These are phyloP conservation scores for Hypoxylon perforatum DNA, from an alignment of 495 filamentous ascomycete species.

Conservation along the genomic window DNA sequence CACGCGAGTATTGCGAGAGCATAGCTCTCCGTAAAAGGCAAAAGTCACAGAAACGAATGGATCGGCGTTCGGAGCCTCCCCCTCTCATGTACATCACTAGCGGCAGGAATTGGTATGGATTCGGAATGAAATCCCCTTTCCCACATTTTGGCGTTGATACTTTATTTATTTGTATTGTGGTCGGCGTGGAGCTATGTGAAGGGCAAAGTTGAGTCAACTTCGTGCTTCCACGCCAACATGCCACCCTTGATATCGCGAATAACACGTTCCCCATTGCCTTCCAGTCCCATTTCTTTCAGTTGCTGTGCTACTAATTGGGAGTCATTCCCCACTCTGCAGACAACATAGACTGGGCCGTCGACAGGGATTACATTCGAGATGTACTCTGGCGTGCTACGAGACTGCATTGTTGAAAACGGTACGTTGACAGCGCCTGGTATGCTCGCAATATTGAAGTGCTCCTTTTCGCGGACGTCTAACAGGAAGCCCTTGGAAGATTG, in stretches of 20 bases:
- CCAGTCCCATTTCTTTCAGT: conserved; percentile 75
- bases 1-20: conserved; percentile 10
- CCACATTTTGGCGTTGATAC: conserved; percentile 14
- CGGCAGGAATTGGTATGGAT: conserved; percentile 34
- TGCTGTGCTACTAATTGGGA: conserved; percentile 81
- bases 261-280: conserved; percentile 63
- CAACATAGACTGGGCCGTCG: conserved; percentile 70
- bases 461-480: conserved; percentile 84
- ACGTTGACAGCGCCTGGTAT: conserved; percentile 80
- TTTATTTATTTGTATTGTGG: conserved; percentile 13
- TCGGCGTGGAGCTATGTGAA: conserved; percentile 62
- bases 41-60: conserved; percentile 29
- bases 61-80: conserved; percentile 49
- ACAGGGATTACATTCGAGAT: conserved; percentile 50
- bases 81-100: conserved; percentile 46
- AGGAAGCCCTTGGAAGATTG: conserved; percentile 59
- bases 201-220: conserved; percentile 80
- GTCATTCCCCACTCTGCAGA: conserved; percentile 90
- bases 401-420: conserved; percentile 71
- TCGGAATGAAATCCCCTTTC: conserved; percentile 43
- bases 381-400: conserved; percentile 52
- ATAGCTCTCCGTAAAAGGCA: conserved; percentile 28
- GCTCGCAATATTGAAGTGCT: conserved; percentile 84
- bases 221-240: conserved; percentile 81
- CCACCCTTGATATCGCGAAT: conserved; percentile 86